Conservation (phyloP, 441 rosid genomes). For the Gossypium gossypioides region DNA sequence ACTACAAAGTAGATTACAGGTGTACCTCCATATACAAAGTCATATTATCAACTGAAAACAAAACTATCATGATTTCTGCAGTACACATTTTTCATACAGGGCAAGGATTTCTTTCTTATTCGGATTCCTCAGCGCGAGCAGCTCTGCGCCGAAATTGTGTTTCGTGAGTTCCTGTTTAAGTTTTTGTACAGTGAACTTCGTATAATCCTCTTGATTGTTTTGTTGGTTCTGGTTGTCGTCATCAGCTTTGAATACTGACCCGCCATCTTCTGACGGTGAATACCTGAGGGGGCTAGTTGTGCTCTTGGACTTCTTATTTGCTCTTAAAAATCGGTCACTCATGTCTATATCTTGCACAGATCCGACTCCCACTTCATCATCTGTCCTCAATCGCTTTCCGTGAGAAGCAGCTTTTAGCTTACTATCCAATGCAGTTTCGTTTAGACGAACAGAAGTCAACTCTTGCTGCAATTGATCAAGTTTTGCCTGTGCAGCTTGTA, state of each 20-base stretch:
- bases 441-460: constrained; percentile 69
- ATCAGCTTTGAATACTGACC: constrained; percentile 47
- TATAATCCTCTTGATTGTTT: constrained; percentile 57
- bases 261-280: constrained; percentile 58
- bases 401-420: constrained; percentile 71
- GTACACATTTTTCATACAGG: constrained; percentile 63
- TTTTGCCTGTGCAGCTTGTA: constrained; percentile 72
- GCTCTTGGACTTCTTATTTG: constrained; percentile 60
- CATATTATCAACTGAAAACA: constrained; percentile 8
- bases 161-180: constrained; percentile 86
- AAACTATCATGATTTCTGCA: constrained; percentile 38
- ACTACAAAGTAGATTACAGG: constrained; percentile 15
- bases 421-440: constrained; percentile 73
- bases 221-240: constrained; percentile 59
- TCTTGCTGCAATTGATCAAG: constrained; percentile 80
- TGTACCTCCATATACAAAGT: constrained; percentile 21
- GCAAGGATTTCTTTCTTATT: constrained; percentile 80
- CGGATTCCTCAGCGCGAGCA: constrained; percentile 66
- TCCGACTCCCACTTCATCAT: constrained; percentile 63
- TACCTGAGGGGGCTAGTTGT: constrained; percentile 43
- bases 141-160: constrained; percentile 67
- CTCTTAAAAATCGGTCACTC: constrained; percentile 39
- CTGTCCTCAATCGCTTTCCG: constrained; percentile 62
- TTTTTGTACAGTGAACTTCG: constrained; percentile 62
- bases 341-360: constrained; percentile 50